Percentiles rank a stretch among this genome's conserved stretches.
phyloP scores from a whole-genome alignment of 2,329 filamentous ascomycete genomes.

The Fusarium sp. region DNA sequence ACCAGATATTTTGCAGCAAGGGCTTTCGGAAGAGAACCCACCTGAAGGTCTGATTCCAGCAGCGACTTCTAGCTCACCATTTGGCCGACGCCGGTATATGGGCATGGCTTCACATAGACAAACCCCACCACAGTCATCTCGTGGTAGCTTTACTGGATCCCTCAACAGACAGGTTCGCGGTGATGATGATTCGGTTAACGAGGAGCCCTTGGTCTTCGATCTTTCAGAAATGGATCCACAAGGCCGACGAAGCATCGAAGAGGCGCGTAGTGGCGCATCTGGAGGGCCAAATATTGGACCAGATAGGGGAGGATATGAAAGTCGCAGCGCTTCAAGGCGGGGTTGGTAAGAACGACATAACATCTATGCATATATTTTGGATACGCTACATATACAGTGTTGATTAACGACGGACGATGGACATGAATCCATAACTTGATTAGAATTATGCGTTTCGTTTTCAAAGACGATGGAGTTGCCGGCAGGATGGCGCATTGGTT shows the following conservation, averaged over 20 bases:
- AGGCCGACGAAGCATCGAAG: conserved; percentile 69
- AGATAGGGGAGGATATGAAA: conserved; percentile 56
- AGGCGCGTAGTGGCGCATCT: conserved; percentile 57
- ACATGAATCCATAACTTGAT: conserved; percentile 9
- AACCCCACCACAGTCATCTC: conserved; percentile 59
- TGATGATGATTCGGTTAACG: conserved; percentile 67
- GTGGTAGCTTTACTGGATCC: conserved; percentile 60
- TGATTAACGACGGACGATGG: neutral
- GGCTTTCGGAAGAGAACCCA: conserved; percentile 60
- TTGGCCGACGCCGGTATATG: conserved; percentile 60
- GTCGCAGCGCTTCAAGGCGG: conserved; percentile 51
- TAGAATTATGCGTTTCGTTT: conserved; percentile 26
- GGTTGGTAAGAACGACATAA: conserved; percentile 50
- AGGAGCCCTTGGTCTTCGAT: conserved; percentile 78
- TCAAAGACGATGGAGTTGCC: conserved; percentile 30
- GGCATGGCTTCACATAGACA: conserved; percentile 57
- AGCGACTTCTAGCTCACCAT: conserved; percentile 58
- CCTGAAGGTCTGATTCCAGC: conserved; percentile 58
- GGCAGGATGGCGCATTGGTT: conserved; percentile 33
- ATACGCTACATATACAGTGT: conserved; percentile 19
- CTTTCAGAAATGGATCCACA: conserved; percentile 77
- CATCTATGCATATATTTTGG: conserved; percentile 16
- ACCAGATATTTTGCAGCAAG: conserved; percentile 56
- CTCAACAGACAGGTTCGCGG: conserved; percentile 54
- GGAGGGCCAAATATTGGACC: conserved; percentile 49